Conservation (phyloP, 352 stramenopile species). For the Plasmopara viticola region DNA sequence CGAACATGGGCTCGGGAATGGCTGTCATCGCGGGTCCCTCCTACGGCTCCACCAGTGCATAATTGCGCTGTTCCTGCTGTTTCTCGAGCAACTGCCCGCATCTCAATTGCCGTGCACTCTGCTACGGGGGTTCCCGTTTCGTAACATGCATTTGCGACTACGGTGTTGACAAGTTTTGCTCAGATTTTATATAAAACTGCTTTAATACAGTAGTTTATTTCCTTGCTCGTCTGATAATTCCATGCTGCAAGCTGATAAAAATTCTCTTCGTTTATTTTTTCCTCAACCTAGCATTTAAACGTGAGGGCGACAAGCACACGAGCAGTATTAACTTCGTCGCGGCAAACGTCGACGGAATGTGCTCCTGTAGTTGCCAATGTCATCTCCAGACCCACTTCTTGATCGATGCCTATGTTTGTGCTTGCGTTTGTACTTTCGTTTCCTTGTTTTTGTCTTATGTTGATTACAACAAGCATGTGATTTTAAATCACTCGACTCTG, state of each 20-base stretch:
- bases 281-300: no score
- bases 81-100: slow-evolving; percentile 25
- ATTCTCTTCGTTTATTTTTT: not conserved
- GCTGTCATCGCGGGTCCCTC: slow-evolving; percentile 27
- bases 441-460: slow-evolving; percentile 27
- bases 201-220: no score
- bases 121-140: slow-evolving; percentile 19
- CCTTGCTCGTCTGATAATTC: no score
- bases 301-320: not conserved
- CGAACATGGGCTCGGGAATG: slow-evolving; percentile 31
- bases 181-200: not conserved
- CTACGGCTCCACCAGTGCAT: slow-evolving; percentile 32
- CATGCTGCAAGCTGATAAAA: not conserved
- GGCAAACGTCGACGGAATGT: slow-evolving; percentile 2
- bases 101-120: slow-evolving; percentile 26
- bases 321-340: not conserved
- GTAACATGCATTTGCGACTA: slow-evolving; percentile 6
- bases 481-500: slow-evolving; percentile 21
- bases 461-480: slow-evolving; percentile 10
- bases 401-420: slow-evolving; percentile 16
- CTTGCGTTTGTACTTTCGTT: slow-evolving; percentile 20
- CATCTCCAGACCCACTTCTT: slow-evolving; percentile 7
- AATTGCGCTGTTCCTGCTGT: slow-evolving; percentile 27
- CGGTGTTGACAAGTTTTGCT: not conserved
- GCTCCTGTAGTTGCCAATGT: slow-evolving; percentile 2